A percentile compares a stretch with the other conserved stretches of the same genome.
phyloP scores from a whole-genome alignment of 495 filamentous ascomycete species.

The Hypomontagnella monticulosa region DNA sequence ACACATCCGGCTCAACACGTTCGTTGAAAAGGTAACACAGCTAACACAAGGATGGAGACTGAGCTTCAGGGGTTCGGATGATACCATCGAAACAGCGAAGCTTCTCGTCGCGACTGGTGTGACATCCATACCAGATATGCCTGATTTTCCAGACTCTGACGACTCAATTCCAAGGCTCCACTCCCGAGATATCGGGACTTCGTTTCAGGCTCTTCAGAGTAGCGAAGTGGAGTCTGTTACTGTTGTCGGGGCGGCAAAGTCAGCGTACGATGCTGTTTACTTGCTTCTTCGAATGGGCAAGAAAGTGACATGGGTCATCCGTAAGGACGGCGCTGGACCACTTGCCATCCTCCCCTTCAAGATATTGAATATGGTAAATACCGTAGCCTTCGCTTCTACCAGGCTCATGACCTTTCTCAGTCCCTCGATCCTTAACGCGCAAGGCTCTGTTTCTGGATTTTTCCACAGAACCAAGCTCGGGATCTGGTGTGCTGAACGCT shows the following conservation, averaged over 20 bases:
- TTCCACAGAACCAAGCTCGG: not conserved
- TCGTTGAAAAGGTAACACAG: constrained; percentile 39
- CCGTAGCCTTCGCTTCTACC: constrained; percentile 39
- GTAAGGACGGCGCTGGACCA: constrained; percentile 51
- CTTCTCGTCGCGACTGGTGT: constrained; percentile 58
- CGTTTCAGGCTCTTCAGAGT: constrained; percentile 40
- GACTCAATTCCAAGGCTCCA: constrained; percentile 47
- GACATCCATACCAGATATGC: constrained; percentile 53
- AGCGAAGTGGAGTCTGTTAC: constrained; percentile 44
- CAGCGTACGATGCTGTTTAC: constrained; percentile 57
- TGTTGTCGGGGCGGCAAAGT: constrained; percentile 59
- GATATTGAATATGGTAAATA: constrained; percentile 43
- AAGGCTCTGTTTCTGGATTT: constrained; percentile 32
- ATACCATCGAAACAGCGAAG: constrained; percentile 46
- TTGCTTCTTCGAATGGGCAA: constrained; percentile 53
- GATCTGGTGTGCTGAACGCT: too few relatives aligned
- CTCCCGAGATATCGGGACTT: constrained; percentile 43
- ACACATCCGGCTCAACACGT: constrained; percentile 45
- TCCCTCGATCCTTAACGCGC: constrained; percentile 46
- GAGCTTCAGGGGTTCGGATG: constrained; percentile 26
- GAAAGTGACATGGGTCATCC: constrained; percentile 58
- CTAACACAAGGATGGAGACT: constrained; percentile 43
- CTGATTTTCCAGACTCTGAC: constrained; percentile 46
- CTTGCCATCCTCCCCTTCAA: constrained; percentile 47
- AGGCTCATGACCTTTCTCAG: constrained; percentile 40